Percentiles rank a stretch among this genome's conserved stretches.
These are phyloP conservation scores for Passalora sequoiae DNA, from an alignment of 2,329 filamentous ascomycete genomes.

Conservation along the genomic window DNA sequence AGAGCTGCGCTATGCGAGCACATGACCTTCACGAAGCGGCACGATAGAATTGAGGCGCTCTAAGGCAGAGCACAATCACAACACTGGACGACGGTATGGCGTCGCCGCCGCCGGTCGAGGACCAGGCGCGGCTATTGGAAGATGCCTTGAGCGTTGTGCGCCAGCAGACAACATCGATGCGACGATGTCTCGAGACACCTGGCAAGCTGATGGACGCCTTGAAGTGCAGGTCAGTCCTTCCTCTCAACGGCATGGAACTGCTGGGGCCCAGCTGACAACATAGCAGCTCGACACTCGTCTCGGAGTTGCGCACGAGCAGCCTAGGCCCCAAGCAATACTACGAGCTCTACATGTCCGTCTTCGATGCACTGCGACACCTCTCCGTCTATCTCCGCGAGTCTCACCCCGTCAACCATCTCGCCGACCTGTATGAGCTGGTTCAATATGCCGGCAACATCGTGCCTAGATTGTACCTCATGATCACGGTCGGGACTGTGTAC, in stretches of 20 bases:
- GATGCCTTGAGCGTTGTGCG: constrained; percentile 94
- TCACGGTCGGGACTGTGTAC: constrained; percentile 97
- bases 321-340: constrained; percentile 99
- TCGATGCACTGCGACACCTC: constrained; percentile 93
- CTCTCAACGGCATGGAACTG: neutral
- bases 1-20: constrained; percentile 7
- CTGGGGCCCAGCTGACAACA: constrained; percentile 17
- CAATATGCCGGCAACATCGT: constrained; percentile 98
- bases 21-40: constrained; percentile 2
- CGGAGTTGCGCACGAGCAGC: constrained; percentile 94
- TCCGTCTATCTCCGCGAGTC: constrained; percentile 95
- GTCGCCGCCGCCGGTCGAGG: constrained; percentile 46
- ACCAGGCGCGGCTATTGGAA: constrained; percentile 82
- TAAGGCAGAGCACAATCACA: constrained; percentile 7
- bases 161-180: constrained; percentile 95
- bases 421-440: constrained; percentile 94
- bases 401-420: constrained; percentile 94
- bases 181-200: constrained; percentile 92
- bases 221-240: constrained; percentile 84
- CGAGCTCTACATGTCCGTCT: constrained; percentile 98
- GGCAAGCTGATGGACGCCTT: constrained; percentile 99
- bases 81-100: constrained; percentile 24
- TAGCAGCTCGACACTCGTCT: constrained; percentile 86
- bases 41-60: constrained; percentile 3
- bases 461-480: constrained; percentile 94